Evolutionary conservation across 495 filamentous ascomycete genomes (phyloP), one percentile per base, ranked within the genome.

Genomic region (Antarctomyces pellizariae): DNA sequence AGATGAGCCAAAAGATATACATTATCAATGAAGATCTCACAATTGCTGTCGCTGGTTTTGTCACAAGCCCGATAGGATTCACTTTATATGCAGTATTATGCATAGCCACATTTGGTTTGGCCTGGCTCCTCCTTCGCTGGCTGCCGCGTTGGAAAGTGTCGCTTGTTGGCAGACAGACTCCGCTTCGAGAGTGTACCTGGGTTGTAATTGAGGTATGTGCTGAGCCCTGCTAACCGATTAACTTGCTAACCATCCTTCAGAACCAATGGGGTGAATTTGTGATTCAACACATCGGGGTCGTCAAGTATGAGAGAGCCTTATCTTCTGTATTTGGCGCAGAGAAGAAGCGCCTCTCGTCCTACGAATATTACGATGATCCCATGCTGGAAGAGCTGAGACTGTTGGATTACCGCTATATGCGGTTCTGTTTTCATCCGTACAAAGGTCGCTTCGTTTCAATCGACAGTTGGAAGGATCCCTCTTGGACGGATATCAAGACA

Each of bases 191-290:
- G 18, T 83, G 78, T 39, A 50, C 69, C 28, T 99, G 89, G 86
- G 75, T 90, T 26, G 84, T 84, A 18, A 61, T 92, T 38, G 89
- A 84, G 59, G 72, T 60, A 37, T 39, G 50, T 30, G 6, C 18
- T 27, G 24, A 36, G n/a, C 24, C 5, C 8, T 12, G 5, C 8
- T 5, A 28, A 24, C 22, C 5, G 11, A 29, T 15, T n/a, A 23
- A 12, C 20, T 24, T 29, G 9, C 29, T 32, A 18, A 32, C 12
- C 17, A 25, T 11, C 12, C 3, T 10, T 24, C 36, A 65, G 65
- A 91, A 95, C 39, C 80, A 92, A 63, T 93, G 86, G 82, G 75
- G 75, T 19, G 82, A 92, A 48, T 76, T 92, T 46, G 55, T 57
- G 3, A 59, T 86, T 14, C 64, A 82, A 28, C 34, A 67, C 27